phyloP scores from a whole-genome alignment of 768 basidiomycete genomes.

The Suillus cothurnatus region DNA sequence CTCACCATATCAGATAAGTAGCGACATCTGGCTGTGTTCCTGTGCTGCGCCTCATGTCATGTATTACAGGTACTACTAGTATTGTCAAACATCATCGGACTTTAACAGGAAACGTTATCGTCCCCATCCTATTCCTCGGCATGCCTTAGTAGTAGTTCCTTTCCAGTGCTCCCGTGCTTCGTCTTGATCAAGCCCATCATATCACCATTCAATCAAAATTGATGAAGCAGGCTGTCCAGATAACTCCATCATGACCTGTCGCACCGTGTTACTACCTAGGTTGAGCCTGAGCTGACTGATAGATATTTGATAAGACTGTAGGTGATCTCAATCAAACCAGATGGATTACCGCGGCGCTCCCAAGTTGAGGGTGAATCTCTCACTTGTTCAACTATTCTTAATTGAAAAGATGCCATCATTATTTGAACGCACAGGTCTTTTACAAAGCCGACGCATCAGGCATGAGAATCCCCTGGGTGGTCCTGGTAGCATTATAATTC shows the following conservation, averaged over 20 bases:
- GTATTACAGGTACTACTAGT: too few species aligned
- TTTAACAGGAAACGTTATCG: neutral
- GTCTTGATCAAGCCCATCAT: neutral
- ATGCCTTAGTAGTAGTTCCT: neutral
- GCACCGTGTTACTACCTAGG: neutral
- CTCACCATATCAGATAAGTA: neutral
- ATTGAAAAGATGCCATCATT: neutral
- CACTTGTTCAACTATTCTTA: neutral
- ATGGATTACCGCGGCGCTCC: neutral
- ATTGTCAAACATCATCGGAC: neutral
- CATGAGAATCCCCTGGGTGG: neutral
- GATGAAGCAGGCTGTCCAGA: neutral
- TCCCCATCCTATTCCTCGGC: neutral
- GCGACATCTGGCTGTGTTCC: neutral
- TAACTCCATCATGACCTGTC: neutral
- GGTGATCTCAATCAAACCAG: neutral
- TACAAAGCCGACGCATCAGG: neutral
- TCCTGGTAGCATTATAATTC: neutral
- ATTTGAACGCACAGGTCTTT: neutral
- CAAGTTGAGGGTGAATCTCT: neutral
- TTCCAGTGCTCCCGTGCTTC: neutral
- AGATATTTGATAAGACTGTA: neutral
- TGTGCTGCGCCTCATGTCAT: neutral
- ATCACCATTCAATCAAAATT: neutral
- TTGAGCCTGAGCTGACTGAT: neutral